phyloP scores from a whole-genome alignment of 1,139 yeast species.

The Nakaseomyces bracarensis region DNA sequence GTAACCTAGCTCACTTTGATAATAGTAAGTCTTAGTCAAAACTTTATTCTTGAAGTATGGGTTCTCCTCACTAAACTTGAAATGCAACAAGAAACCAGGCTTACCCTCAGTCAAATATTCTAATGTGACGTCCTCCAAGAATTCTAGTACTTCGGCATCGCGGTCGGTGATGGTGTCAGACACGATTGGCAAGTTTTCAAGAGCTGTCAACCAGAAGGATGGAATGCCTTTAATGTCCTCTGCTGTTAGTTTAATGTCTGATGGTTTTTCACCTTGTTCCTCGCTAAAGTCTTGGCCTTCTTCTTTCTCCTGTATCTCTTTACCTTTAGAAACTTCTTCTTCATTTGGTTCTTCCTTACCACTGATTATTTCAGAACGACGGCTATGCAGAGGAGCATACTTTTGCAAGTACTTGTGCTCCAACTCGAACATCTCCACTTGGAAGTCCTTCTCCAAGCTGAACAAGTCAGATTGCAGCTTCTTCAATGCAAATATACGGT shows the following conservation, averaged over 20 bases:
- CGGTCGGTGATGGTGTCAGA: constrained; percentile 84
- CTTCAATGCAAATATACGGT: constrained; percentile 75
- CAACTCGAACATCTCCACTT: constrained; percentile 75
- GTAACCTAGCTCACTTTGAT: constrained; percentile 89
- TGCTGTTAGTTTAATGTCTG: constrained; percentile 22
- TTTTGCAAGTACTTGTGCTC: constrained; percentile 71
- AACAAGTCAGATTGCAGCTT: constrained; percentile 77
- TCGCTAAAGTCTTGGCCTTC: constrained; percentile 44
- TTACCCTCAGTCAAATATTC: constrained; percentile 59
- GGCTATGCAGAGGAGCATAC: constrained; percentile 69
- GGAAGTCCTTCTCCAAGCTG: constrained; percentile 83
- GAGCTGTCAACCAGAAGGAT: constrained; percentile 91
- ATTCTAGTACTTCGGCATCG: constrained; percentile 74
- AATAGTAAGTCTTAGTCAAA: constrained; percentile 80
- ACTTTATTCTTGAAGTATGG: constrained; percentile 66
- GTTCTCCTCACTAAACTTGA: constrained; percentile 62
- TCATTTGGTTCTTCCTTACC: constrained; percentile 73
- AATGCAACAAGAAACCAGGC: constrained; percentile 85
- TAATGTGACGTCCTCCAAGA: constrained; percentile 64
- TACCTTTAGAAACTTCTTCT: constrained; percentile 73
- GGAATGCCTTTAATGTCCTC: constrained; percentile 69
- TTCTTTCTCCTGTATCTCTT: constrained; percentile 45
- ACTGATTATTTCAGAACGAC: constrained; percentile 61
- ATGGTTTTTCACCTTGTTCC: constrained; percentile 38
- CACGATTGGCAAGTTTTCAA: constrained; percentile 76